Conservation (phyloP, 108 stramenopile genomes). For the Fragilaria crotonensis region DNA sequence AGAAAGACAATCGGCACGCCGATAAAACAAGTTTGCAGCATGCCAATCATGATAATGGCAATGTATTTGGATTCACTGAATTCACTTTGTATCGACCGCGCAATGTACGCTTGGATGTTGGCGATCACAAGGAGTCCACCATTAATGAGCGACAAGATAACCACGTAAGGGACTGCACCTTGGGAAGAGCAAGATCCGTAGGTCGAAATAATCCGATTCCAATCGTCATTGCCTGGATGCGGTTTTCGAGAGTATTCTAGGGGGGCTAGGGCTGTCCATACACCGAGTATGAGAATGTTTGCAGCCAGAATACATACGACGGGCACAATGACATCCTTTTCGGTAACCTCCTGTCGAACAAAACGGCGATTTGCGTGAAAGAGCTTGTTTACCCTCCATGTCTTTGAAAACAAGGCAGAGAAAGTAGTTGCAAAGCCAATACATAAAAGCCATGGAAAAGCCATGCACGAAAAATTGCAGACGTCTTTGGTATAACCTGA, state of each 20-base stretch:
- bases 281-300: constrained; percentile 26
- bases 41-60: constrained; percentile 10
- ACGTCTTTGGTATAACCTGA: constrained; percentile 1
- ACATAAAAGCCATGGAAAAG: constrained; percentile 30
- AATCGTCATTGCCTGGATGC: constrained; percentile 14
- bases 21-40: constrained; percentile 31
- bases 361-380: background rate
- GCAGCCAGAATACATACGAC: constrained; percentile 25
- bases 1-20: constrained; percentile 14
- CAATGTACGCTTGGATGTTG: constrained; percentile 34
- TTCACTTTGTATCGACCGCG: constrained; percentile 26
- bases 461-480: constrained; percentile 25
- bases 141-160: constrained; percentile 5
- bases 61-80: constrained; percentile 20
- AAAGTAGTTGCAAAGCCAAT: constrained; percentile 40
- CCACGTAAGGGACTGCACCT: background rate
- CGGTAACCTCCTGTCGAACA: constrained; percentile 18
- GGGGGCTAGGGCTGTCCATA: constrained; percentile 46
- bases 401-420: constrained; percentile 44
- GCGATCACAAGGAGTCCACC: constrained; percentile 11
- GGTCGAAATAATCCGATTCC: constrained; percentile 23
- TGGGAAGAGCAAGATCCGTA: constrained; percentile 18
- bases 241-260: constrained; percentile 17
- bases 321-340: constrained; percentile 42
- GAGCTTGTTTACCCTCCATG: constrained; percentile 42